Percentiles rank a stretch among this genome's conserved stretches.
These are phyloP conservation scores for Beauveria sp. DNA, from an alignment of 2,329 filamentous ascomycete genomes.

Conservation along the genomic window DNA sequence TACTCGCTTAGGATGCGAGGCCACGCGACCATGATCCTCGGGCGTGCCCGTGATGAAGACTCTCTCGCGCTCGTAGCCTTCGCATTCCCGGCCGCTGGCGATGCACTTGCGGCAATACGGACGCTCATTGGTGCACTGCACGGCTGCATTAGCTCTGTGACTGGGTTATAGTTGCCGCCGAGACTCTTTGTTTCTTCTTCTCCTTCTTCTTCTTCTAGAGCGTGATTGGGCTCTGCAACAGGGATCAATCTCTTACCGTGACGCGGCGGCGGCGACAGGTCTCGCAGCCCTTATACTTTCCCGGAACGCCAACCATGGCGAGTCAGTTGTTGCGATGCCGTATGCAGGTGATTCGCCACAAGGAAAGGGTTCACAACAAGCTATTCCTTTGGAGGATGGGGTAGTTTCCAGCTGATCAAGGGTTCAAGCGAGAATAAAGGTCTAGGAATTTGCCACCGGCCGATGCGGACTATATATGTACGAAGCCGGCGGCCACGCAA, in stretches of 20 bases:
- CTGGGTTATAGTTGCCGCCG: too few species aligned
- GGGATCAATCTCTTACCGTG: constrained; percentile 35
- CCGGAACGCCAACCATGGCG: constrained; percentile 53
- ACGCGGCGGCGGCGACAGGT: constrained; percentile 52
- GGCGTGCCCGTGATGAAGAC: constrained; percentile 57
- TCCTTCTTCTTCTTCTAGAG: not conserved
- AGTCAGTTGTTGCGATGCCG: constrained; percentile 5
- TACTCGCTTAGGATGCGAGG: constrained; percentile 44
- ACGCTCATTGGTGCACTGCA: constrained; percentile 53
- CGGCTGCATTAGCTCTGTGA: not conserved
- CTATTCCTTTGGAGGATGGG: constrained; percentile 10
- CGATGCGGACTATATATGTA: constrained; percentile 10
- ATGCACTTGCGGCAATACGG: constrained; percentile 55
- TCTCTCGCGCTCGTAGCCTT: constrained; percentile 54
- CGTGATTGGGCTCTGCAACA: not conserved
- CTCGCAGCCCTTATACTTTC: constrained; percentile 58
- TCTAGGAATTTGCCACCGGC: constrained; percentile 6
- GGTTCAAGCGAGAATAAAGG: not conserved
- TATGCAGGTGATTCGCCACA: constrained; percentile 12
- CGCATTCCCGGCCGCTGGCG: constrained; percentile 48
- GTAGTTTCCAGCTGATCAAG: constrained; percentile 8
- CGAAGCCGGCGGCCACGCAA: not conserved
- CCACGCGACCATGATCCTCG: constrained; percentile 46
- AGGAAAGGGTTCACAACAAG: constrained; percentile 2
- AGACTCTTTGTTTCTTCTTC: not conserved